Evolutionary conservation across 2,329 filamentous ascomycete genomes (phyloP), one percentile per base, ranked within the genome.

Genomic region (Calonectria hawksworthii): DNA sequence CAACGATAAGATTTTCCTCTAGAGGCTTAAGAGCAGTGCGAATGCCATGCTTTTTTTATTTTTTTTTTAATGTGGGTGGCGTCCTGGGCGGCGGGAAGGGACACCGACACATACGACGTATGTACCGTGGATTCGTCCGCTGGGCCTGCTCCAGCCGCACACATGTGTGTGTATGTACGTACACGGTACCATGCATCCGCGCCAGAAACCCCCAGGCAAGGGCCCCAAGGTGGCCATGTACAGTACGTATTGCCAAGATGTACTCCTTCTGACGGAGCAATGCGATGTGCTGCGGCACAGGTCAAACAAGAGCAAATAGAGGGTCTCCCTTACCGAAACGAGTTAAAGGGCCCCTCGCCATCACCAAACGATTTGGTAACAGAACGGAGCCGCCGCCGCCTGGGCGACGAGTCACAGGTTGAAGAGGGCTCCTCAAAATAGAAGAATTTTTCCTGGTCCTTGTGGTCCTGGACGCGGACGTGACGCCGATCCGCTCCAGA

Each of bases 1-100:
- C 73, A 67, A 74, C 80, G 83, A 84, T 84, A 84, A 84, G 82
- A 77, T 70, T 67, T 30, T 78, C 73, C 47, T 73, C 66, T 61
- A 73, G 54, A 76, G 73, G 67, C 44, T 52, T 51, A 71, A 75
- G 73, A 72, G 67, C 30, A 70, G 67, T 66, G 63, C 68, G 61
- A 79, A 76, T 72, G 69, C 65, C 51, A 74, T 70, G 63, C 77
- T 76, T 78, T 74, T 79, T 59, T 72, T 47, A 47, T 18, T 63
- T 66, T 41, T 65, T 30, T 50, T 36, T 68, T 52, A 36, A 30
- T 52, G 36, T 68, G 50, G 52, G 66, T 68, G 66, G 51, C 66
- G 51, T 61, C 41, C 28, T 30, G 38, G 34, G 56, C 21, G 51
- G 30, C 61, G 61, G 56, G 56, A 61, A 61, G 56, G 32, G 56